phyloP scores from a whole-genome alignment of 2,329 filamentous ascomycete genomes.

The Plectosphaerella sp. region DNA sequence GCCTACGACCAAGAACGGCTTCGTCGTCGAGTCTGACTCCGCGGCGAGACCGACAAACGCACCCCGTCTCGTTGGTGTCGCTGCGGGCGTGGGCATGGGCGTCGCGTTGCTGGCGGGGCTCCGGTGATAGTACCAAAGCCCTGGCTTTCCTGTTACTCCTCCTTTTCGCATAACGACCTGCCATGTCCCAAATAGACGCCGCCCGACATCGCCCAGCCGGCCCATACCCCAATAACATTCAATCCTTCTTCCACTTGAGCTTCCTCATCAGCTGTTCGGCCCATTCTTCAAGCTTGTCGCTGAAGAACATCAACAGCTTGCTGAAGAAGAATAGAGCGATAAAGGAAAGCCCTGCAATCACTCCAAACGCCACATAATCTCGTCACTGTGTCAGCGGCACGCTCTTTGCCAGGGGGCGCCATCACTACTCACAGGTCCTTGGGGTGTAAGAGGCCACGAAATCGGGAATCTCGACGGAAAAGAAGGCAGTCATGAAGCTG shows the following conservation, averaged over 20 bases:
- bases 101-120: slow-evolving; percentile 7
- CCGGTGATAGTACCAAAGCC: slow-evolving; percentile 1
- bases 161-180: too few species aligned
- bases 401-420: too few species aligned
- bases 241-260: not conserved
- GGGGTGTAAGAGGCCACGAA: slow-evolving; percentile 53
- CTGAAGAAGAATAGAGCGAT: slow-evolving; percentile 51
- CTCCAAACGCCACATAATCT: slow-evolving; percentile 62
- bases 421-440: slow-evolving; percentile 35
- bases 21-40: slow-evolving; percentile 9
- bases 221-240: not conserved
- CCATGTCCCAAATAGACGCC: too few species aligned
- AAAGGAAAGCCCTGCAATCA: slow-evolving; percentile 57
- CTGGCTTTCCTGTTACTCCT: not conserved
- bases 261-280: slow-evolving; percentile 9
- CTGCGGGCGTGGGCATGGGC: slow-evolving; percentile 9
- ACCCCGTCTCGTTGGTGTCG: slow-evolving; percentile 8
- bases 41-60: slow-evolving; percentile 6
- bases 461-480: slow-evolving; percentile 60
- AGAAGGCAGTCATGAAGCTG: slow-evolving; percentile 71
- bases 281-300: slow-evolving; percentile 36
- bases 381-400: too few species aligned
- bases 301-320: slow-evolving; percentile 39
- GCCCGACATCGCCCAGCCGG: too few species aligned
- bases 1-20: slow-evolving; percentile 11